These are phyloP conservation scores for Taiozyma sp. DNA, from an alignment of 1,139 yeast species.

Conservation along the genomic window DNA sequence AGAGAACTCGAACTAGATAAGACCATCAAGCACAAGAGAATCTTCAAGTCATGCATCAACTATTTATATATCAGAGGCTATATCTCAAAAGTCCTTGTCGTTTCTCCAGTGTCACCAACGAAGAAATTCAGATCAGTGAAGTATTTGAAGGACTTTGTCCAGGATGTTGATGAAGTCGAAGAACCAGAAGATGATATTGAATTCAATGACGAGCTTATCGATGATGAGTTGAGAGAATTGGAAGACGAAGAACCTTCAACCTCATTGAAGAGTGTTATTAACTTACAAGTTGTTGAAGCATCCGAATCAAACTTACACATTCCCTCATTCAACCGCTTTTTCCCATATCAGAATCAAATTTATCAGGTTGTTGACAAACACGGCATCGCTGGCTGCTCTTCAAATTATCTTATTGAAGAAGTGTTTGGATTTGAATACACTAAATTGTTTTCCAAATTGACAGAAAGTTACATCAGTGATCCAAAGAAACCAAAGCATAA, in stretches of 20 bases:
- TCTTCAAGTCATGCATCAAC: constrained; percentile 48
- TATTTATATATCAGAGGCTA: constrained; percentile 48
- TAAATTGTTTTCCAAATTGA: constrained; percentile 43
- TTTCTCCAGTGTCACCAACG: constrained; percentile 42
- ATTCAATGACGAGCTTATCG: constrained; percentile 16
- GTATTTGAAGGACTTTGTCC: constrained; percentile 46
- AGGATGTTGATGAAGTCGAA: constrained; percentile 20
- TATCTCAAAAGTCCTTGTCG: constrained; percentile 55
- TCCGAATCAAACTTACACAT: constrained; percentile 17
- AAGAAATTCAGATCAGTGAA: constrained; percentile 54
- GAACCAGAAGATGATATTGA: constrained; percentile 21
- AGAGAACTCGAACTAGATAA: constrained; percentile 54
- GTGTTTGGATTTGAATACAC: constrained; percentile 52
- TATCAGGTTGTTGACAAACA: constrained; percentile 40
- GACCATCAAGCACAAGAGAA: constrained; percentile 38
- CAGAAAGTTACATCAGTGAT: constrained; percentile 43
- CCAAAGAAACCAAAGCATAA: constrained; percentile 25
- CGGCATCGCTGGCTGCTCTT: constrained; percentile 48
- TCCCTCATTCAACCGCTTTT: constrained; percentile 45
- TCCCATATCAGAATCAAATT: constrained; percentile 62
- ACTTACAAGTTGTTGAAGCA: constrained; percentile 22
- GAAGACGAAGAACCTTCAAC: constrained; percentile 23
- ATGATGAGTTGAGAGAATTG: constrained; percentile 20
- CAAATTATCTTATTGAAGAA: constrained; percentile 44
- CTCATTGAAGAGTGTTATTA: constrained; percentile 26